Conservation (phyloP, 805 yeast species). For the Huiozyma sinensis region DNA sequence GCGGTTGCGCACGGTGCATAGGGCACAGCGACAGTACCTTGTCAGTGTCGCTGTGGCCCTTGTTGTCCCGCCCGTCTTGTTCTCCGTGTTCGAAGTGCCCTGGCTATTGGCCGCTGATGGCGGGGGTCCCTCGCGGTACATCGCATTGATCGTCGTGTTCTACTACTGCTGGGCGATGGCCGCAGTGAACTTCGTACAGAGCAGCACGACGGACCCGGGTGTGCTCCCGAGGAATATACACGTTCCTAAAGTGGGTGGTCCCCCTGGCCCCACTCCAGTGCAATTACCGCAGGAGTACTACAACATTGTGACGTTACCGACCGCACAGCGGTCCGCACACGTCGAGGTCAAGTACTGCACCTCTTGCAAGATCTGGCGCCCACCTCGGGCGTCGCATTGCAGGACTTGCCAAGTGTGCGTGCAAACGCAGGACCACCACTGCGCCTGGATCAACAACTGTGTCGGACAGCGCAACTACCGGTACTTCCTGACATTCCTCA, state of each 20-base stretch:
- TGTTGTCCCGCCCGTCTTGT: conserved; percentile 42
- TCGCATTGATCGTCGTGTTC: conserved; percentile 37
- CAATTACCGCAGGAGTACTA: conserved; percentile 37
- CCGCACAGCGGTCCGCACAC: conserved; percentile 4
- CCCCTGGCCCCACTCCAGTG: conserved; percentile 30
- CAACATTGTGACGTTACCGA: conserved; percentile 32
- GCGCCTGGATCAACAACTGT: conserved; percentile 63
- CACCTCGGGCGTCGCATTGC: conserved; percentile 71
- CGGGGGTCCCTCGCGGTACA: conserved; percentile 3
- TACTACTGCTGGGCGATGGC: conserved; percentile 47
- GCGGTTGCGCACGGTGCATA: conserved; percentile 38
- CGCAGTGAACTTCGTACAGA: conserved; percentile 38
- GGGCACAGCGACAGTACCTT: conserved; percentile 28
- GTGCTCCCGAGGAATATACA: conserved; percentile 58
- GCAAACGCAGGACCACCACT: conserved; percentile 56
- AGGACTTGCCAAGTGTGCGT: conserved; percentile 58
- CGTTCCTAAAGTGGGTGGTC: conserved; percentile 30
- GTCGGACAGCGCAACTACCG: conserved; percentile 64
- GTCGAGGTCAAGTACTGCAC: conserved; percentile 46
- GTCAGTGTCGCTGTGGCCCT: conserved; percentile 29
- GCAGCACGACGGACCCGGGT: conserved; percentile 62
- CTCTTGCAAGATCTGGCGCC: conserved; percentile 64
- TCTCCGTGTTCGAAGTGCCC: conserved; percentile 34
- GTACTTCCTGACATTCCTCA: conserved; percentile 44
- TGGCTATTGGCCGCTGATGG: conserved; percentile 15